Evolutionary conservation across 2,329 filamentous ascomycete species (phyloP).

Genomic region (Sporothrix humicola): DNA sequence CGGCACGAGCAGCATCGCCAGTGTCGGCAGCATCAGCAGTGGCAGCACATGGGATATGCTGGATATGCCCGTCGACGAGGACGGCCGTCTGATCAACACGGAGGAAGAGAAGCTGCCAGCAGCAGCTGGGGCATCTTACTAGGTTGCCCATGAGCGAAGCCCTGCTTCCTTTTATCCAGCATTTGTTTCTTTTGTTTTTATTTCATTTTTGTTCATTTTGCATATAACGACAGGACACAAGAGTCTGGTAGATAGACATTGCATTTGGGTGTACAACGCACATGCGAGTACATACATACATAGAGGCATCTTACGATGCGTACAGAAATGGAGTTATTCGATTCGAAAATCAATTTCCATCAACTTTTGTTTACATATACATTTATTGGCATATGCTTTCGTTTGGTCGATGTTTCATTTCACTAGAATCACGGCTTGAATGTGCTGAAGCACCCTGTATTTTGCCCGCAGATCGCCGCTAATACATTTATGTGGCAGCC

Average conservation of each 20-base stretch:
- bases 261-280: not conserved
- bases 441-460: not conserved
- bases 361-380: not conserved
- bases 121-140: not conserved
- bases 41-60: conserved; percentile 27
- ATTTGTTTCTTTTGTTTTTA: not conserved
- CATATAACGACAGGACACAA: not conserved
- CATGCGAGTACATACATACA: not conserved
- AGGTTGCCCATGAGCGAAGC: not conserved
- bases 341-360: not conserved
- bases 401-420: not conserved
- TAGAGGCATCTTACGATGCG: not conserved
- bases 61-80: conserved; percentile 19
- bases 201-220: not conserved
- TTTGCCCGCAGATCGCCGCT: not conserved
- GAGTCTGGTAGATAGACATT: not conserved
- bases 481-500: conserved; percentile 12
- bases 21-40: conserved; percentile 21
- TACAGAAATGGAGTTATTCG: not conserved
- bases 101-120: not conserved
- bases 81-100: not conserved
- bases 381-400: not conserved
- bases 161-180: not conserved
- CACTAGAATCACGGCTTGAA: no score
- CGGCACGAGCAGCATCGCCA: not conserved